phyloP scores from a whole-genome alignment of 441 rosid species.

The Erodium texanum region DNA sequence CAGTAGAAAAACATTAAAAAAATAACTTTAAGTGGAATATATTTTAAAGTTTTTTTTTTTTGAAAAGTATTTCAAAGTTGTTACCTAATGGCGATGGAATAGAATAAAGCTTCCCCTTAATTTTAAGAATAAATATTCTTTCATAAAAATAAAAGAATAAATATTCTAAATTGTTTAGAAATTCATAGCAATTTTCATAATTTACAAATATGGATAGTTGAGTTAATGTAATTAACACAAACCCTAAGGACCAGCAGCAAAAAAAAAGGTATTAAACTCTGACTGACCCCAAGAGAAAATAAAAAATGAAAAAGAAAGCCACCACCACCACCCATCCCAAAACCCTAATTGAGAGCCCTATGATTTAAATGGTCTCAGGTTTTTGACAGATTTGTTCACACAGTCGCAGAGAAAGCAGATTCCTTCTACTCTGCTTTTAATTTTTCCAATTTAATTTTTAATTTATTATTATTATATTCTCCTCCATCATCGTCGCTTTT shows the following conservation, averaged over 20 bases:
- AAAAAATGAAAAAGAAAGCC: not conserved
- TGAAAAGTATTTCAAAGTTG: too few relatives aligned
- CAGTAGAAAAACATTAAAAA: too few relatives aligned
- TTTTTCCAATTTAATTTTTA: not conserved
- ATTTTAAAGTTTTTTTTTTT: too few relatives aligned
- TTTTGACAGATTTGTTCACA: not conserved
- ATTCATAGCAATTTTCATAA: too few relatives aligned
- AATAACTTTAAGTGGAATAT: too few relatives aligned
- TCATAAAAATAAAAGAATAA: too few relatives aligned
- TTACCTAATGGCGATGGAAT: too few relatives aligned
- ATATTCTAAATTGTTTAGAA: too few relatives aligned
- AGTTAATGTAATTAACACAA: too few relatives aligned
- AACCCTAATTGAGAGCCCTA: conserved; percentile 36
- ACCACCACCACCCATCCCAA: conserved; percentile 4
- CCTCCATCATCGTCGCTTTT: not conserved
- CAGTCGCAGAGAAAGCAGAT: conserved; percentile 19
- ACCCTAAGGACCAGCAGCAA: not conserved
- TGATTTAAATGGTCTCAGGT: conserved; percentile 22
- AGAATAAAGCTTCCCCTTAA: too few relatives aligned
- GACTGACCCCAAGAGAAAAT: not conserved
- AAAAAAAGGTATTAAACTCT: not conserved
- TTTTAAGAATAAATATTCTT: too few relatives aligned
- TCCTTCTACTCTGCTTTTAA: conserved; percentile 1
- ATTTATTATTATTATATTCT: not conserved
- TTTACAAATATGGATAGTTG: not conserved